These are phyloP conservation scores for Taphrina betulina DNA, from an alignment of 1,139 yeast species.

Conservation along the genomic window DNA sequence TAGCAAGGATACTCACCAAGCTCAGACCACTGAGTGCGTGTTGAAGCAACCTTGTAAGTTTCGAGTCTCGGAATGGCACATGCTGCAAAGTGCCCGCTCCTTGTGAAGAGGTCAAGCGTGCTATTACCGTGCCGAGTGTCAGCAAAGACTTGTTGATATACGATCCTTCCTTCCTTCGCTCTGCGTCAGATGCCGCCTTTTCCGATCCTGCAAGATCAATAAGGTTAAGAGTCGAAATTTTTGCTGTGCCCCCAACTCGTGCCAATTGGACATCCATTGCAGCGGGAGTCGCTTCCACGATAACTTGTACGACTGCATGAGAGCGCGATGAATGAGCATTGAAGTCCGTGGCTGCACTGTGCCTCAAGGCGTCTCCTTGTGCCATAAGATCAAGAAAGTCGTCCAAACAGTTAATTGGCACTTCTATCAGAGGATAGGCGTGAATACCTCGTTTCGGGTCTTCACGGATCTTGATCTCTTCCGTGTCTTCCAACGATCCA, in stretches of 20 bases:
- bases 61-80: conserved; percentile 88
- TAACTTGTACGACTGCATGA: conserved; percentile 80
- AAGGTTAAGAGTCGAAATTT: conserved; percentile 64
- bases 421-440: conserved; percentile 72
- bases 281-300: conserved; percentile 50
- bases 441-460: conserved; percentile 70
- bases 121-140: conserved; percentile 85
- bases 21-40: conserved; percentile 89
- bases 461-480: conserved; percentile 71
- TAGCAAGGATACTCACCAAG: conserved; percentile 81
- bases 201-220: conserved; percentile 97
- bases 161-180: conserved; percentile 87
- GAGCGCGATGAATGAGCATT: conserved; percentile 82
- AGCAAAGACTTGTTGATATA: conserved; percentile 84
- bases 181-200: conserved; percentile 75
- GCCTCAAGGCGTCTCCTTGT: conserved; percentile 69
- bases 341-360: conserved; percentile 85
- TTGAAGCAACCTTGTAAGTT: conserved; percentile 79
- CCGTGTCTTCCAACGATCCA: conserved; percentile 38
- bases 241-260: conserved; percentile 39
- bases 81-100: conserved; percentile 48
- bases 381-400: conserved; percentile 63
- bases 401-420: conserved; percentile 55
- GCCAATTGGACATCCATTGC: not conserved
- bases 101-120: conserved; percentile 53